Percentiles rank a stretch among this genome's conserved stretches.
These are phyloP conservation scores for Scheffersomyces ergatensis DNA, from an alignment of 805 yeast species.

Conservation along the genomic window DNA sequence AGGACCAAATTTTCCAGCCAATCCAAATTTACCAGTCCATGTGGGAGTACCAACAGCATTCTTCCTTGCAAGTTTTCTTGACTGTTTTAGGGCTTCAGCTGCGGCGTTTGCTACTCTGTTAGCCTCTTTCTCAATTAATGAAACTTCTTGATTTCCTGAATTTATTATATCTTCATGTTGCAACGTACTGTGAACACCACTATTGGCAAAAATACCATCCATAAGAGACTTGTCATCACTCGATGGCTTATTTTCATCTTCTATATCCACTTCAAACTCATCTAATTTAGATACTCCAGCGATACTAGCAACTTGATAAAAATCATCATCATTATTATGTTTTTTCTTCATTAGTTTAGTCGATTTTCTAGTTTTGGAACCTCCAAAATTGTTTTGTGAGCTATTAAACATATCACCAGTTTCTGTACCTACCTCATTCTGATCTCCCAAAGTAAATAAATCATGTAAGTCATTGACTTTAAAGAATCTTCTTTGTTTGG, in stretches of 20 bases:
- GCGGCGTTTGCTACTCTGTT: constrained; percentile 51
- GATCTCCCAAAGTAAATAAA: constrained; percentile 80
- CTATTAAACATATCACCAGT: constrained; percentile 64
- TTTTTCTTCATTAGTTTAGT: constrained; percentile 23
- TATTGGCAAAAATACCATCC: constrained; percentile 69
- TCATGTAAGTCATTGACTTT: constrained; percentile 91
- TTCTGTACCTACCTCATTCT: constrained; percentile 61
- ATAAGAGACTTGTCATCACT: constrained; percentile 64
- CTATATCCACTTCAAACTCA: constrained; percentile 50
- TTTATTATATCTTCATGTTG: constrained; percentile 78
- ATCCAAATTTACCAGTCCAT: constrained; percentile 93
- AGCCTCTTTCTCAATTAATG: constrained; percentile 64
- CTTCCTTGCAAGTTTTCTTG: constrained; percentile 50
- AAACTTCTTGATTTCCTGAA: constrained; percentile 49
- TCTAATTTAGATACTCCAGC: constrained; percentile 75
- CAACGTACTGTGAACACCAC: constrained; percentile 71
- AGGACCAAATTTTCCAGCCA: constrained; percentile 60
- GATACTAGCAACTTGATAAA: constrained; percentile 59
- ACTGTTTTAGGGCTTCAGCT: constrained; percentile 54
- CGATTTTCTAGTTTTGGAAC: constrained; percentile 31
- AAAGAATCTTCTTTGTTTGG: constrained; percentile 89
- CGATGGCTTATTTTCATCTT: constrained; percentile 12
- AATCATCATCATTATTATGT: constrained; percentile 59
- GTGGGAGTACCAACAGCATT: constrained; percentile 78
- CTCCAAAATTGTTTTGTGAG: constrained; percentile 36